These are phyloP conservation scores for Blastomyces percursus DNA, from an alignment of 2,329 filamentous ascomycete species.

Conservation along the genomic window DNA sequence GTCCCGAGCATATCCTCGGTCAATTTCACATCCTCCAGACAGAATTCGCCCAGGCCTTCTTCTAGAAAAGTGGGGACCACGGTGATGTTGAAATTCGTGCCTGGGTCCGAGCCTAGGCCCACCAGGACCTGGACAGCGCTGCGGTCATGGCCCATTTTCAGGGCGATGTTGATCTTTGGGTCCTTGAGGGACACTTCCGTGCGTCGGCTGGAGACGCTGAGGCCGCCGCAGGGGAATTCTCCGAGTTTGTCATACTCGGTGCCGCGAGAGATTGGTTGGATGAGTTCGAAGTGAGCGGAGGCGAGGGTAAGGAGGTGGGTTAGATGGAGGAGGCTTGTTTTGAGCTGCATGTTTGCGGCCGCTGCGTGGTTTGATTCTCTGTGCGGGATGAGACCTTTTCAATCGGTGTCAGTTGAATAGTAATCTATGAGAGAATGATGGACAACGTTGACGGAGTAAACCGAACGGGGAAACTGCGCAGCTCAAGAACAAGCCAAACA, in stretches of 20 bases:
- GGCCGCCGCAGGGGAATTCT: conserved; percentile 43
- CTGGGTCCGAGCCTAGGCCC: conserved; percentile 41
- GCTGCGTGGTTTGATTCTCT: background rate
- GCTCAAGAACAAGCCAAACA: background rate
- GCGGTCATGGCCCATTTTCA: conserved; percentile 43
- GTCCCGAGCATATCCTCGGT: conserved; percentile 26
- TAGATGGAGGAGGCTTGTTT: conserved; percentile 33
- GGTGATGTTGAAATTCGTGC: conserved; percentile 57
- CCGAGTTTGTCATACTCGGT: conserved; percentile 38
- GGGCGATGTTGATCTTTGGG: conserved; percentile 39
- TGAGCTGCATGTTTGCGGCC: conserved; percentile 19
- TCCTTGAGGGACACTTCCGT: conserved; percentile 41
- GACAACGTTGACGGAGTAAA: background rate
- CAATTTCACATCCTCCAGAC: conserved; percentile 47
- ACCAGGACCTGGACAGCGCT: conserved; percentile 45
- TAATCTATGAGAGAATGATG: background rate
- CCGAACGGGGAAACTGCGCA: background rate
- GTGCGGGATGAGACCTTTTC: background rate
- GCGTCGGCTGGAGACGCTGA: conserved; percentile 35
- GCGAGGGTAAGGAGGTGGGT: conserved; percentile 35
- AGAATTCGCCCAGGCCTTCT: conserved; percentile 54
- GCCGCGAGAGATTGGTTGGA: conserved; percentile 43
- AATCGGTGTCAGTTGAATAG: background rate
- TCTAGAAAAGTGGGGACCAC: conserved; percentile 51
- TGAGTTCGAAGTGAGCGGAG: conserved; percentile 47